Base-by-base conservation (phyloP, 495 filamentous ascomycete species). In the Aspergillus mulundensis region DNA sequence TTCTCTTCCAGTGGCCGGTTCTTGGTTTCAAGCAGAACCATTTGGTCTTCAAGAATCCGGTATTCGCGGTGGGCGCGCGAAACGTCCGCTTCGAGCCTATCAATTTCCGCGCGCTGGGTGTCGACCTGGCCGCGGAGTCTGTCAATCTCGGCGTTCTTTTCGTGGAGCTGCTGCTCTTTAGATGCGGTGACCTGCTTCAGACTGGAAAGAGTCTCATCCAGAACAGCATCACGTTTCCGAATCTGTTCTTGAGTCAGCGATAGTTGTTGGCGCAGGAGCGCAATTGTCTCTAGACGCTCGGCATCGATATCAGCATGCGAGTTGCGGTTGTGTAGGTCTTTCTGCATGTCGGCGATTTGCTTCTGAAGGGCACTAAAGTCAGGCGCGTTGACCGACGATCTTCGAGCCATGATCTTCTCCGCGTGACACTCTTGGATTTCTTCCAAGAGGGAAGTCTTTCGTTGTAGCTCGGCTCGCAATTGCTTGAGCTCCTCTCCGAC, bases 1-100 rank as follows among this genome's bases (percentile, higher is more conserved):
- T 66, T 73, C 58, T 74, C 74, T 53, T 76, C 64, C 32, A 77
- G 54, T n/a, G 74, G 71, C 10, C 62, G 62, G 42, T 72, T 74
- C 58, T 68, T 69, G 19, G 64, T 61, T 50, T 77, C 74, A 23
- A 76, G 59, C 14, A 65, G 53, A 50, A 64, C 64, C 21, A 73
- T 67, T n/a, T 71, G 64, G 34, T 73, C 66, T 49, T 77, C 68
- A 0, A 76, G 61, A 28, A 61, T 53, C 23, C 66, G 60, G 49
- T 70, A 68, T 3, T 73, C 66, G 5, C 60, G 60, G 25, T 76
- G 66, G 1, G 69, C 63, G 11, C 63, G 64, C 4, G 70, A 65
- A n/a, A 74, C 30, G 16, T 78, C 66, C 7, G 63, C 61, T 19
- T 76, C 73, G 12, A 77, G 61, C 40, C 62, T 72, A 34, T 67